Conservation (phyloP, 164 flowering plant species). For the Aristolochia californica region DNA sequence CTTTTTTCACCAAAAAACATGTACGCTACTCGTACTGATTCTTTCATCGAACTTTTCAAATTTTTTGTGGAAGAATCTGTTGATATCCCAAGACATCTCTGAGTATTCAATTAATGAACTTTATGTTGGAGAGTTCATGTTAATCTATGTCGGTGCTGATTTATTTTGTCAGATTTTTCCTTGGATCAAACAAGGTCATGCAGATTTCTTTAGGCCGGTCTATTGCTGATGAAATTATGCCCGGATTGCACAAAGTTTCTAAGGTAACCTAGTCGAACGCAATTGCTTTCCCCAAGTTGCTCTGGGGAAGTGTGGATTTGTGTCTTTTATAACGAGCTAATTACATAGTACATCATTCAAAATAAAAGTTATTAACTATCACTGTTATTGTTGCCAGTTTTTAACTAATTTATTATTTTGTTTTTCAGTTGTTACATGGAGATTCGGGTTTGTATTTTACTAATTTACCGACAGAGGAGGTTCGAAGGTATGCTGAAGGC, state of each 20-base stretch:
- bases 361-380: no score
- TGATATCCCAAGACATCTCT: no score
- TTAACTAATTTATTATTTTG: background rate
- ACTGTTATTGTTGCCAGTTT: no score
- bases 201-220: conserved; percentile 72
- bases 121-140: background rate
- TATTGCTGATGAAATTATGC: conserved; percentile 59
- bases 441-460: conserved; percentile 68
- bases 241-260: conserved; percentile 61
- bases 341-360: no score
- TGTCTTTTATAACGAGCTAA: no score
- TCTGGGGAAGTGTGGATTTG: no score
- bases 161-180: conserved; percentile 48
- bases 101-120: no score
- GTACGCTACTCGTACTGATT: no score
- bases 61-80: no score
- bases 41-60: no score
- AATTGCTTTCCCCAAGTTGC: no score
- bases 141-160: background rate
- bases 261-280: conserved; percentile 49
- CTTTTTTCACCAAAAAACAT: no score
- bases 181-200: conserved; percentile 93
- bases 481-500: conserved; percentile 39
- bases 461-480: conserved; percentile 62
- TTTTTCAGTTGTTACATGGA: conserved; percentile 32